A percentile compares a stretch with the other conserved stretches of the same genome.
These are phyloP conservation scores for Hemisphaericaspora lyxosophila DNA, from an alignment of 1,139 yeast genomes.

Conservation along the genomic window DNA sequence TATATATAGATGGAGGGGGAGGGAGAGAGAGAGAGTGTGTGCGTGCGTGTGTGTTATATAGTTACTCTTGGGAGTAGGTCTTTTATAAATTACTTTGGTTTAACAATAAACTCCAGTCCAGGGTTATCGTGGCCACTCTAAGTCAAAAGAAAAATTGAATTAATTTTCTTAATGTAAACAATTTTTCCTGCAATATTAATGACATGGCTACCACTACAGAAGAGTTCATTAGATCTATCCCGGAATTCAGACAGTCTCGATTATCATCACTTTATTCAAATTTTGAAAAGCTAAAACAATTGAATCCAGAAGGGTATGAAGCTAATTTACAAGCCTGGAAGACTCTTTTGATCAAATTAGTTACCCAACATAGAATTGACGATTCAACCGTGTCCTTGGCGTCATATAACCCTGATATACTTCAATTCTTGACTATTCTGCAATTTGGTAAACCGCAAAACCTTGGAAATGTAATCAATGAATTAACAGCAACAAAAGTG, in stretches of 20 bases:
- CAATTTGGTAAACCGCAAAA: slow-evolving; percentile 31
- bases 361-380: slow-evolving; percentile 11
- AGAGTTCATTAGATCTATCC: slow-evolving; percentile 16
- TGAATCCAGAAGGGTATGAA: slow-evolving; percentile 66
- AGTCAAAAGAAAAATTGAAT: too few species aligned
- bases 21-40: not conserved
- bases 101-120: too few species aligned
- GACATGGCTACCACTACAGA: slow-evolving; percentile 10
- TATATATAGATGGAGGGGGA: not conserved
- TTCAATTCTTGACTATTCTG: slow-evolving; percentile 23
- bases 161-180: too few species aligned
- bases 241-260: slow-evolving; percentile 47
- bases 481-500: slow-evolving; percentile 21
- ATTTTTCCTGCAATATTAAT: too few species aligned
- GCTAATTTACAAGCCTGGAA: slow-evolving; percentile 73
- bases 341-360: slow-evolving; percentile 23
- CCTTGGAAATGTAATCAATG: slow-evolving; percentile 24
- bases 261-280: slow-evolving; percentile 66
- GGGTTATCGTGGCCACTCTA: too few species aligned
- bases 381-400: slow-evolving; percentile 24
- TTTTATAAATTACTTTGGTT: too few species aligned
- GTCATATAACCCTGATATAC: slow-evolving; percentile 22
- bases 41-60: too few species aligned
- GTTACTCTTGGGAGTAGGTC: too few species aligned
- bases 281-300: slow-evolving; percentile 48